Evolutionary conservation across 805 yeast species (phyloP).

Genomic region (Spathaspora hagerdaliae): DNA sequence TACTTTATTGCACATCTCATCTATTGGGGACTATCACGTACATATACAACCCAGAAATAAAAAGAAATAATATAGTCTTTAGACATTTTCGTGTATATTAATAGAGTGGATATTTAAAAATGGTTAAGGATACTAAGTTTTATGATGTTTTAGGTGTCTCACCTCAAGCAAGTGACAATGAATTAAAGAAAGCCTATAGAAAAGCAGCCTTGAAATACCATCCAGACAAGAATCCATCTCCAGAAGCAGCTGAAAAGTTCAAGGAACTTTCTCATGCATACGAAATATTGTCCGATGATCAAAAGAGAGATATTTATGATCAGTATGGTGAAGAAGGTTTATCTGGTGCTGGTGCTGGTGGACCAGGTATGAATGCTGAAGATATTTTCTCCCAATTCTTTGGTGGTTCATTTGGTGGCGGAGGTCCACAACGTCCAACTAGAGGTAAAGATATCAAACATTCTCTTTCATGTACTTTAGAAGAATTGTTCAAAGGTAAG

Average conservation of each 20-base stretch:
- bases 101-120: conserved; percentile 15
- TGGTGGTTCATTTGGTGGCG: conserved; percentile 57
- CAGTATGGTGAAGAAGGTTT: conserved; percentile 92
- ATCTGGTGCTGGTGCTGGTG: conserved; percentile 65
- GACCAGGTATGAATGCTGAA: conserved; percentile 59
- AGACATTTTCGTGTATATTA: no score
- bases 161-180: conserved; percentile 62
- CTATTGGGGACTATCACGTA: no score
- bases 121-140: conserved; percentile 79
- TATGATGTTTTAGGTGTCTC: conserved; percentile 74
- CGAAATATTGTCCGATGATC: conserved; percentile 81
- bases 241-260: conserved; percentile 93
- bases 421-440: conserved; percentile 77
- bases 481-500: conserved; percentile 92
- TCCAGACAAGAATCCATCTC: conserved; percentile 79
- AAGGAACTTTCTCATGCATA: conserved; percentile 86
- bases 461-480: conserved; percentile 77
- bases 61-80: no score
- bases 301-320: conserved; percentile 88
- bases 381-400: conserved; percentile 80
- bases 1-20: no score
- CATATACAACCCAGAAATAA: no score
- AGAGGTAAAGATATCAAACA: conserved; percentile 91
- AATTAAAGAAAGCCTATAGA: conserved; percentile 80
- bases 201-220: conserved; percentile 76